These are phyloP conservation scores for Juglanconis juglandina DNA, from an alignment of 2,329 filamentous ascomycete genomes.

Conservation along the genomic window DNA sequence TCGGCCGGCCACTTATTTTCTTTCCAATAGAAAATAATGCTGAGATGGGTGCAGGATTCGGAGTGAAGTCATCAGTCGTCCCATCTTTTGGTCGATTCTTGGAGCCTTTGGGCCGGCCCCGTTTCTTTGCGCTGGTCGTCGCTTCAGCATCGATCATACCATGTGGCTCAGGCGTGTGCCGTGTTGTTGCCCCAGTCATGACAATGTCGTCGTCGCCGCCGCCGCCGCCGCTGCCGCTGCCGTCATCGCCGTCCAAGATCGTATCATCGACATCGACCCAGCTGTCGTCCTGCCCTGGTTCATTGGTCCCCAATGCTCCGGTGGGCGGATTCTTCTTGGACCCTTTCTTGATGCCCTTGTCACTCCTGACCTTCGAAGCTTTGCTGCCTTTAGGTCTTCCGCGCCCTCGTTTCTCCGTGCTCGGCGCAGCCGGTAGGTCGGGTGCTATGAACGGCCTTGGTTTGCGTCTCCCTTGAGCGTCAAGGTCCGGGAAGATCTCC, in stretches of 20 bases:
- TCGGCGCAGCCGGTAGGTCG: constrained; percentile 24
- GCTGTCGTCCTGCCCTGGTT: constrained; percentile 33
- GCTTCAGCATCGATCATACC: constrained; percentile 13
- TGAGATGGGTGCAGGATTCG: constrained; percentile 6
- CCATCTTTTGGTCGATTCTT: constrained; percentile 44
- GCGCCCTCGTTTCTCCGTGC: constrained; percentile 40
- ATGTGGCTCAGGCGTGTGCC: background rate
- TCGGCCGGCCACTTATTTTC: constrained; percentile 34
- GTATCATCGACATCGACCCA: constrained; percentile 45
- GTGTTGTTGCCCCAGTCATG: background rate
- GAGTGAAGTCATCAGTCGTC: background rate
- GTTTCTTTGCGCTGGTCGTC: constrained; percentile 32
- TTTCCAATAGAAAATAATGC: constrained; percentile 15
- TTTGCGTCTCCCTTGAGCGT: constrained; percentile 19
- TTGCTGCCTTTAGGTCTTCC: constrained; percentile 58
- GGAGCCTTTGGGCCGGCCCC: constrained; percentile 51
- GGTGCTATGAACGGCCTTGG: constrained; percentile 19
- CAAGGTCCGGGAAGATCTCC: constrained; percentile 56
- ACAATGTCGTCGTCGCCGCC: constrained; percentile 3
- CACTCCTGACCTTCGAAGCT: constrained; percentile 42
- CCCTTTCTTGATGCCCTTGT: constrained; percentile 51
- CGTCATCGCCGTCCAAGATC: background rate
- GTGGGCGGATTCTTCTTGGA: constrained; percentile 23
- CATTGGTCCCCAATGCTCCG: constrained; percentile 2
- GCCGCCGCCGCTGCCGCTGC: background rate